Base-by-base conservation (phyloP, 2,329 filamentous ascomycete genomes). In the Penicillium sp. region DNA sequence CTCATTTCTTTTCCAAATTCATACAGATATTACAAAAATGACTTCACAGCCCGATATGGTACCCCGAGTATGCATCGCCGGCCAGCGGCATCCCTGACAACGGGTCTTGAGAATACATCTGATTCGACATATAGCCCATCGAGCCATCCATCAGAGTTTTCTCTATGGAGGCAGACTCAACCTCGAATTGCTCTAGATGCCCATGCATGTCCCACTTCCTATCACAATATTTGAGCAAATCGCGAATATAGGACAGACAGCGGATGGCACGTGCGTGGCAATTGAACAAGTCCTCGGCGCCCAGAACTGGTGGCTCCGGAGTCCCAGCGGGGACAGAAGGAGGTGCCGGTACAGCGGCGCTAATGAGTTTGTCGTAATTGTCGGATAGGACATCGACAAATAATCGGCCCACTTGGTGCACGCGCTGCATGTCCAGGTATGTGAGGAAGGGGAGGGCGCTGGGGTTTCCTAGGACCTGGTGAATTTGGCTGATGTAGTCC, bases 371-470 rank as follows among this genome's bases (percentile, higher is more conserved):
- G 44, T 81, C 75, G 35, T 74, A 72, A 57, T 77, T 75, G n/a
- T 75, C 71, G 48, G 72, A 74, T 21, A 84, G 62, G 1, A 81
- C 71, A 51, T 79, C 74, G 26, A 82, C 69, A 45, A 84, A 78
- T 47, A 79, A 76, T 39, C 72, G 72, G 15, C 77, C 78, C 1
- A 81, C 78, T 69, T 80, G 95, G 62, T 87, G 93, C 1, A 88
- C 83, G 45, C 90, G 82, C 61, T 95, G 78, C 1, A 89, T 87
- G 64, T 96, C 91, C 62, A 94, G 84, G 60, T 90, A 95, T 1
- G 87, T 91, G 61, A 93, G 81, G 45, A 91, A 85, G 4, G 84
- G 79, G 15, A 78, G 76, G 53, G 82, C 78, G 29, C 74, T 69
- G 4, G 78, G 67, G 57, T 79, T 76, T 50, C 78, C 77, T 22